These are phyloP conservation scores for Rhynchosporium graminicola DNA, from an alignment of 2,329 filamentous ascomycete genomes.

Conservation along the genomic window DNA sequence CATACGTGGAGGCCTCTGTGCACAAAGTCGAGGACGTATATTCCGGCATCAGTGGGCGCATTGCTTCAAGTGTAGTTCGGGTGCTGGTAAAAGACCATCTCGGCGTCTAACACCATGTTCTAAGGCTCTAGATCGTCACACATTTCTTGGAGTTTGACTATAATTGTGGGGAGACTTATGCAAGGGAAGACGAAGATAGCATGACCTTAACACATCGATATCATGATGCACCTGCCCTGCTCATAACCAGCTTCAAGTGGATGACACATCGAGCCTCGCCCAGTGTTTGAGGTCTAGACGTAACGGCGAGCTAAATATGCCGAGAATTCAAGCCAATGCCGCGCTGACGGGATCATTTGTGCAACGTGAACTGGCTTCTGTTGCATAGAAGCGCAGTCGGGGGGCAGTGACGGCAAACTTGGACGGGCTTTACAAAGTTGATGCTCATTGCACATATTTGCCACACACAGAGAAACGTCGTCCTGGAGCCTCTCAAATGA, in stretches of 20 bases:
- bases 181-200: background rate
- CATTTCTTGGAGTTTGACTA: background rate
- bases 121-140: background rate
- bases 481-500: background rate
- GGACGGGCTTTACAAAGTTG: background rate
- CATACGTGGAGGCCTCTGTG: background rate
- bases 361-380: slow-evolving; percentile 11
- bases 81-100: background rate
- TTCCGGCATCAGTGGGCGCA: background rate
- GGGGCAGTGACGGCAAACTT: background rate
- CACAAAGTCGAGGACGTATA: background rate
- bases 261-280: background rate
- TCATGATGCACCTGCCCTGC: too few species aligned
- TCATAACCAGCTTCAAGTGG: too few species aligned
- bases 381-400: slow-evolving; percentile 2
- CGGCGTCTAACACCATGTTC: slow-evolving; percentile 1
- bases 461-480: background rate
- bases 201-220: background rate
- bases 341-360: slow-evolving; percentile 9
- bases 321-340: slow-evolving; percentile 7
- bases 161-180: background rate
- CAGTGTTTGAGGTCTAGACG: background rate
- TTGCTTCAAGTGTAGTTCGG: too few species aligned
- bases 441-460: background rate
- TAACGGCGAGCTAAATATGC: background rate